Percentiles rank a stretch among this genome's conserved stretches.
phyloP scores from a whole-genome alignment of 2,329 filamentous ascomycete genomes.

The Elsinoe perseae region DNA sequence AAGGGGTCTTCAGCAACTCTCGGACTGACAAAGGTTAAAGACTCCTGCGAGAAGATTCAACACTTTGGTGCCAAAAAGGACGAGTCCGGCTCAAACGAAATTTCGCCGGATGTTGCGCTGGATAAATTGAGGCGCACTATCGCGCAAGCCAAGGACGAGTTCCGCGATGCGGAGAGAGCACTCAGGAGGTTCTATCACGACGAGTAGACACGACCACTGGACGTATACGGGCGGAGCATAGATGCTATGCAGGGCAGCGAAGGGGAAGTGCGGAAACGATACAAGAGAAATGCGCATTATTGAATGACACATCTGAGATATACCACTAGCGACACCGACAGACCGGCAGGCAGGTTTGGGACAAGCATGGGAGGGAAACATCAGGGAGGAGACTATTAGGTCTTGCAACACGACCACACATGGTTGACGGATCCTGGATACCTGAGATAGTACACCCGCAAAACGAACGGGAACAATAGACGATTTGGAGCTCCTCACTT shows the following conservation, averaged over 20 bases:
- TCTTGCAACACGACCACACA: too few species aligned
- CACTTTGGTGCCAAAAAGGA: slow-evolving; percentile 80
- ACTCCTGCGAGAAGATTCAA: slow-evolving; percentile 94
- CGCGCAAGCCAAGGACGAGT: slow-evolving; percentile 65
- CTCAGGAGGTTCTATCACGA: slow-evolving; percentile 65
- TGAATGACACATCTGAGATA: neutral
- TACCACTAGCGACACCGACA: neutral
- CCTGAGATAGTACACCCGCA: neutral
- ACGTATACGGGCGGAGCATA: neutral
- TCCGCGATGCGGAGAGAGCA: slow-evolving; percentile 60
- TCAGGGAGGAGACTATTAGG: neutral
- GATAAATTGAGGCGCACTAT: slow-evolving; percentile 63
- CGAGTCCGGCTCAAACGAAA: slow-evolving; percentile 62
- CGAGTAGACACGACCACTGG: slow-evolving; percentile 19
- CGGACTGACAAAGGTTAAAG: slow-evolving; percentile 81
- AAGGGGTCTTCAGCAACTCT: slow-evolving; percentile 96
- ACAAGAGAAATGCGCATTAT: neutral
- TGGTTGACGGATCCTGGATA: too few species aligned
- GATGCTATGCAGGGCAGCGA: neutral
- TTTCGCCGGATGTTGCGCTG: slow-evolving; percentile 61
- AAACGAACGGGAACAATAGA: neutral
- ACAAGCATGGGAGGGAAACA: neutral
- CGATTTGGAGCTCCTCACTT: neutral
- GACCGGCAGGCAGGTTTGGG: neutral
- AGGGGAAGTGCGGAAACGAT: neutral